Base-by-base conservation (phyloP, 1,284 basidiomycete species). In the Pascua guehoae region DNA sequence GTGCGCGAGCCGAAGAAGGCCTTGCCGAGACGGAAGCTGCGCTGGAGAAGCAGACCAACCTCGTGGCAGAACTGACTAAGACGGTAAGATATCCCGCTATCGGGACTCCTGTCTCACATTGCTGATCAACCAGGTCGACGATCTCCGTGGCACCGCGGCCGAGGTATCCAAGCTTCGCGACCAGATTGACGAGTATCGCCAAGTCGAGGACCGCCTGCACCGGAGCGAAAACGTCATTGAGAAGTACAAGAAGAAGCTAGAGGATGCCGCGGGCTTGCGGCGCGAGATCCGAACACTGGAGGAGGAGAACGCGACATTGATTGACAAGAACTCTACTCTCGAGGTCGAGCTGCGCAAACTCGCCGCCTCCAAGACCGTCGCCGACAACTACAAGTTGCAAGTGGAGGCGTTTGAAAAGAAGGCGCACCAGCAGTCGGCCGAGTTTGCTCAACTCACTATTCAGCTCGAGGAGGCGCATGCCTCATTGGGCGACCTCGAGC, bases 231-330 rank as follows among this genome's bases (percentile, higher is more conserved):
- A 95, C 68, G 93, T 95, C 39, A 91, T 97, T 83, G 93, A 98
- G 76, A 98, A 98, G 76, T 96, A 97, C 79, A 95, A 95, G 81
- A 95, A 92, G 82, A 98, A 98, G 78, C 82, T 98, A 5, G 95
- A 98, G 67, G 95, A 97, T 72, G 86, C 88, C 5, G 90, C 89
- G 4, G 90, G 94, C 66, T 81, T 95, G 42, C 85, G 91, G 24
- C 85, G 91, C 61, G 86, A 88, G 65, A 83, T 96, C 39, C 66
- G 94, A 88, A 84, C 85, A 0, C 80, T 97, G 18, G 93, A 97
- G 77, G 91, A 88, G 65, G 91, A 97, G 78, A 97, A 98, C 63
- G 86, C 91, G 5, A 85, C 87, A 57, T 83, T 98, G 12, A 87
- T 97, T 37, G 90, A 97, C 78, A 88, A 87, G 73, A 94, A 95